Evolutionary conservation across 1,139 yeast genomes (phyloP), one percentile per base, ranked within the genome.

Genomic region (Geotrichum bryndzae): DNA sequence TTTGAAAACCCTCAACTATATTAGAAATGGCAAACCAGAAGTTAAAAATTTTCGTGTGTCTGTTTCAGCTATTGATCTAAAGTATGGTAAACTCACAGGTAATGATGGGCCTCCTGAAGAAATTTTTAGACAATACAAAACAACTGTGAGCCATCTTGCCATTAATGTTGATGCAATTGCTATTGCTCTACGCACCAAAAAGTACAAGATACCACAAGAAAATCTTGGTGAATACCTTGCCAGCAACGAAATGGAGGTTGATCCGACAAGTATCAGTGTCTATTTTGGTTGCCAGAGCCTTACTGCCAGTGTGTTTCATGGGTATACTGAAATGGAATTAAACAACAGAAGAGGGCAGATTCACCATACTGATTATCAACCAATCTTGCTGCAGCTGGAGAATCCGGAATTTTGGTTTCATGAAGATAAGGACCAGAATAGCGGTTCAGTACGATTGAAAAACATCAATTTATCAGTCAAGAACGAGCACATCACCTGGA

Each of bases 41-140:
- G 76, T 80, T 1, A 73, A 74, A 45, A 85, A 84, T 65, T 54
- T 81, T 5, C 77, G 89, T 54, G 61, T 88, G 2, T 81, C 84
- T 0, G 71, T 85, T 2, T 85, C 87, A 0, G 74, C 76, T 4
- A 64, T 85, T 0, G 74, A 77, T 33, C 22, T 87, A 2, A 78
- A 78, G 54, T 73, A 84, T 57, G 84, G 86, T 0, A 77, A 64
- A 10, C 33, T 50, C 5, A 61, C 61, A 13, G 62, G 60, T 10
- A 52, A 57, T 11, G 61, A 62, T 18, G 61, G 56, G 23, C 53
- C 50, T 33, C 25, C 18, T 1, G 52, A 35, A 8, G 60, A 52
- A 5, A 35, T 56, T 25, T 25, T 38, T 57, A 1, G 55, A 18
- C 60, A 45, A 56, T 61, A 54, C 62, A 65, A 27, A 48, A 25